Evolutionary conservation across 345 rosid genomes (phyloP).

Genomic region (Diplotaxis tenuifolia): DNA sequence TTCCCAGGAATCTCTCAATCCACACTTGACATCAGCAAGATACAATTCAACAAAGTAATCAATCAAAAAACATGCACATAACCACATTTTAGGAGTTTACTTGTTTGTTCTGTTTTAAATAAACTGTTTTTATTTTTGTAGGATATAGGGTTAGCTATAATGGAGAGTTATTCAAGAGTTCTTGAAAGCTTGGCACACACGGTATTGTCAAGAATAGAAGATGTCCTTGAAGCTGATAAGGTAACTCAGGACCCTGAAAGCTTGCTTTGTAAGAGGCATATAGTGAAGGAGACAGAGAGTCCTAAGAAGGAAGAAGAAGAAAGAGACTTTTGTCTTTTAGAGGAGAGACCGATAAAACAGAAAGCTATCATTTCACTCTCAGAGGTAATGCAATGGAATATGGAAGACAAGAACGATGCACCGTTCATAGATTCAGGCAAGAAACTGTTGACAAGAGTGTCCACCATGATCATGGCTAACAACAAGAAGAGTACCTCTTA

Average conservation of each 20-base stretch:
- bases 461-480: constrained; percentile 40
- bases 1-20: constrained; percentile 84
- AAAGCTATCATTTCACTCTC: constrained; percentile 37
- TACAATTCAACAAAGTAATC: constrained; percentile 65
- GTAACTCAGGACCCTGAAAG: constrained; percentile 48
- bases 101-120: not conserved
- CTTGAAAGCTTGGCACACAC: constrained; percentile 83
- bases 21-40: constrained; percentile 75
- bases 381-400: constrained; percentile 73
- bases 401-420: constrained; percentile 7
- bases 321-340: constrained; percentile 22
- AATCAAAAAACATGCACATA: not conserved
- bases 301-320: constrained; percentile 21
- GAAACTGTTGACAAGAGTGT: constrained; percentile 40
- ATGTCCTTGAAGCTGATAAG: constrained; percentile 65
- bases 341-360: constrained; percentile 27
- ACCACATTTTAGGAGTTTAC: not conserved
- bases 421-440: constrained; percentile 39
- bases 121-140: constrained; percentile 29
- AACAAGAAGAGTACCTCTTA: constrained; percentile 52
- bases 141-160: constrained; percentile 79
- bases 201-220: constrained; percentile 68
- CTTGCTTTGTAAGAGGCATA: constrained; percentile 24
- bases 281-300: constrained; percentile 32
- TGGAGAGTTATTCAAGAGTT: constrained; percentile 86